phyloP scores from a whole-genome alignment of 140 eudicot species.

The Erigeron philadelphicus region DNA sequence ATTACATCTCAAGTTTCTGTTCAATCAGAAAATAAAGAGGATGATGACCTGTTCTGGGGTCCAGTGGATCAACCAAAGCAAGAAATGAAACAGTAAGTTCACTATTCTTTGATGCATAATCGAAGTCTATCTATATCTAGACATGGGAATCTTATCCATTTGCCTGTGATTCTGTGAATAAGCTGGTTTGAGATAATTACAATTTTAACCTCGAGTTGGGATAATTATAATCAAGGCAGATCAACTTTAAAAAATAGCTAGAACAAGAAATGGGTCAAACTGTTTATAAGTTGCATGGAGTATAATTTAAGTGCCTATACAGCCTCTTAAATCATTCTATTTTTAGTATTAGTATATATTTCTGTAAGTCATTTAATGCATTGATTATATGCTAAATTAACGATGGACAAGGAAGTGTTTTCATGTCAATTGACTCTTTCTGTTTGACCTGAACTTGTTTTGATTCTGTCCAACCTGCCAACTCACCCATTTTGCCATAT shows the following conservation, averaged over 20 bases:
- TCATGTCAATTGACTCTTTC: neutral
- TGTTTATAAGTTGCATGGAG: neutral
- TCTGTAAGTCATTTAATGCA: neutral
- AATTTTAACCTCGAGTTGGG: neutral
- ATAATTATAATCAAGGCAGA: neutral
- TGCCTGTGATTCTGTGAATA: no score
- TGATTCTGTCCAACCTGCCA: neutral
- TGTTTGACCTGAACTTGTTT: neutral
- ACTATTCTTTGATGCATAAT: neutral
- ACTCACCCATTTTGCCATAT: no score
- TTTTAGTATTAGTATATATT: neutral
- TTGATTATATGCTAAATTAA: neutral
- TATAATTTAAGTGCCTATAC: neutral
- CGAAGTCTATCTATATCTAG: neutral
- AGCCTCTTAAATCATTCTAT: neutral
- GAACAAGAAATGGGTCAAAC: neutral
- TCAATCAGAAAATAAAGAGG: conserved; percentile 56
- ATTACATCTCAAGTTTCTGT: conserved; percentile 34
- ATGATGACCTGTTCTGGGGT: conserved; percentile 96
- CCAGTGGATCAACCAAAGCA: conserved; percentile 79
- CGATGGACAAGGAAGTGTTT: neutral
- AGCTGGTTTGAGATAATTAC: neutral
- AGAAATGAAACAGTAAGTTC: conserved; percentile 60
- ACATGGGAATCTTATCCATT: neutral
- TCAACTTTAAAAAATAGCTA: neutral